phyloP scores from a whole-genome alignment of 257 asterid species.

The Verbena officinalis region DNA sequence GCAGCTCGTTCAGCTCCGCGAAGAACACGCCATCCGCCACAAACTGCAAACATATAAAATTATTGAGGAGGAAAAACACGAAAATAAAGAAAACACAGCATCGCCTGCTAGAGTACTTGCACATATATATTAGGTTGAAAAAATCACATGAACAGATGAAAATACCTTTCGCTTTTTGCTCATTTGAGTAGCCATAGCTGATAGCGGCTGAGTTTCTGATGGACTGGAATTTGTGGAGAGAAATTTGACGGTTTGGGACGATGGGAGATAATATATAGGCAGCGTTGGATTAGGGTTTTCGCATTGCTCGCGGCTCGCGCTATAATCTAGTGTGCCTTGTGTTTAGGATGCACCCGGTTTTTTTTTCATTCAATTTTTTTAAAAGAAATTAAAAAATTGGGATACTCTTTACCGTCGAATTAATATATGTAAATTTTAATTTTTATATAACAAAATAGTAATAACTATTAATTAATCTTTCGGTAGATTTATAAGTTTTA shows the following conservation, averaged over 20 bases:
- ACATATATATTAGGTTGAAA: background rate
- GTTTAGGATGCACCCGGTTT: background rate
- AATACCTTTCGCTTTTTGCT: constrained; percentile 27
- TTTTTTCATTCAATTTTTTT: too few relatives aligned
- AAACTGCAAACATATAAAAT: background rate
- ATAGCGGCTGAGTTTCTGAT: background rate
- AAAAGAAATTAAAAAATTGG: too few relatives aligned
- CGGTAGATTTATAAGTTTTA: too few relatives aligned
- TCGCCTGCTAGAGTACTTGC: background rate
- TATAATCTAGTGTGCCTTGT: background rate
- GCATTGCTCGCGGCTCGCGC: background rate
- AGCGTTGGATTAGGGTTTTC: background rate
- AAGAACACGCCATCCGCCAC: background rate
- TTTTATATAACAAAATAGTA: too few relatives aligned
- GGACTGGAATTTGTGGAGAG: background rate
- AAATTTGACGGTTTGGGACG: background rate
- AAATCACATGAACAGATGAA: background rate
- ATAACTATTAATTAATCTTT: too few relatives aligned
- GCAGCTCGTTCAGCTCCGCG: background rate
- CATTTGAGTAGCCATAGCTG: constrained; percentile 29
- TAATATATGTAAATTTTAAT: too few relatives aligned
- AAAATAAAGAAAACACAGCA: background rate
- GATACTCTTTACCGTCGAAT: too few relatives aligned
- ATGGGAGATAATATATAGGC: background rate
- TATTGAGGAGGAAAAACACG: too few relatives aligned